Conservation (phyloP, 257 asterid species). For the Ligustrum vulgare region DNA sequence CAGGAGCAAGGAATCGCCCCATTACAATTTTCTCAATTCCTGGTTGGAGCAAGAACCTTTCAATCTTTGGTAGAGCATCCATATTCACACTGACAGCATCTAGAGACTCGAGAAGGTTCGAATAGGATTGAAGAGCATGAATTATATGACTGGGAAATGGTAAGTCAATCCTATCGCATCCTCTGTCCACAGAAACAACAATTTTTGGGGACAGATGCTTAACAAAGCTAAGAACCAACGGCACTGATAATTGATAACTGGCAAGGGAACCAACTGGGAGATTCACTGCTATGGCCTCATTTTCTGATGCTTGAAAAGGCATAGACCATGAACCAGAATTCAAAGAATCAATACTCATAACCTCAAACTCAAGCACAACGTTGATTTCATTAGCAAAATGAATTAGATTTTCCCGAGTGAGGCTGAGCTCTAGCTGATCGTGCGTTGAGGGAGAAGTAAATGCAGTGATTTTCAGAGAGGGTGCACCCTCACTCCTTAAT, state of each 20-base stretch:
- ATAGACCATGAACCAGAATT: constrained; percentile 67
- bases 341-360: constrained; percentile 56
- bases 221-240: constrained; percentile 68
- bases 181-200: constrained; percentile 84
- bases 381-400: constrained; percentile 73
- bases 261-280: constrained; percentile 69
- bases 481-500: constrained; percentile 33
- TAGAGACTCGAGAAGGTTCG: constrained; percentile 78
- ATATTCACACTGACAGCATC: constrained; percentile 77
- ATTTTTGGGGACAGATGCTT: constrained; percentile 76
- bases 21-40: constrained; percentile 62
- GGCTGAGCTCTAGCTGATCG: constrained; percentile 47
- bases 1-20: constrained; percentile 58
- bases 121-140: constrained; percentile 75
- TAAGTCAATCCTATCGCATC: constrained; percentile 85
- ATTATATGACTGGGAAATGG: constrained; percentile 79
- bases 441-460: constrained; percentile 35
- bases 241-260: constrained; percentile 46
- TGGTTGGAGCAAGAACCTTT: constrained; percentile 81
- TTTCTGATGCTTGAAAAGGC: constrained; percentile 43
- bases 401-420: constrained; percentile 47
- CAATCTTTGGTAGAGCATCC: constrained; percentile 87
- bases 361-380: constrained; percentile 67
- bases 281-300: constrained; percentile 76
- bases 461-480: constrained; percentile 41